Evolutionary conservation across 768 basidiomycete species (phyloP), one percentile per base, ranked within the genome.

Genomic region (Vishniacozyma victoriae): DNA sequence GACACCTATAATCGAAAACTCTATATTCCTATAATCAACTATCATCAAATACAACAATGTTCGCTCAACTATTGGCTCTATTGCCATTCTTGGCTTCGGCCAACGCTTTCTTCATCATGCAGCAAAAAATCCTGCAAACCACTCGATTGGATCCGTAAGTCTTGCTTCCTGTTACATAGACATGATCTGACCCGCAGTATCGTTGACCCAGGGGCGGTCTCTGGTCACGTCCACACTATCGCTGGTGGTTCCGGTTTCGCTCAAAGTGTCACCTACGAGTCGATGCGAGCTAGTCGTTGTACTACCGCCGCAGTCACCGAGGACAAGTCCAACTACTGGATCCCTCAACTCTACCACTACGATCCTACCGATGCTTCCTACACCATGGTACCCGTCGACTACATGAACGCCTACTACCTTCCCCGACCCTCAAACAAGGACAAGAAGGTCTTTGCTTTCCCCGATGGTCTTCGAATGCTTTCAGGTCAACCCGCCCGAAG

Each of bases 251-350:
- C 59, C 52, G 68, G 64, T 55, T 74, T 76, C 51, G 52, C 57
- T 31, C 44, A 55, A 23, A 47, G 47, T 24, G 57, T 71, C 50
- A 59, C 60, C 20, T 73, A 68, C 48, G 66, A 62, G 35, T 56
- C 54, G 3, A 45, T 67, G 27, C 62, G 50, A 20, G 41, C 50
- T n/a, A 52, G 54, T 0, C 55, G 48, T 15, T 76, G 75, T 52
- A 74, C 75, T 16, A 70, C 70, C 5, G 68, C 71, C 1, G 44
- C 62, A 22, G 57, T 74, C 29, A 55, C 56, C 5, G 63, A 67
- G 43, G 74, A 75, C 59, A 63, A 67, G 61, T 68, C 64, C 27
- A 64, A 67, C 50, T 75, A 73, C 55, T 74, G 73, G 73, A 57
- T 43, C 11, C 67, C 71, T 49, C 64, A 67, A 44, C 55, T 74